These are phyloP conservation scores for Psilocybe tampanensis DNA, from an alignment of 768 basidiomycete genomes.

Conservation along the genomic window DNA sequence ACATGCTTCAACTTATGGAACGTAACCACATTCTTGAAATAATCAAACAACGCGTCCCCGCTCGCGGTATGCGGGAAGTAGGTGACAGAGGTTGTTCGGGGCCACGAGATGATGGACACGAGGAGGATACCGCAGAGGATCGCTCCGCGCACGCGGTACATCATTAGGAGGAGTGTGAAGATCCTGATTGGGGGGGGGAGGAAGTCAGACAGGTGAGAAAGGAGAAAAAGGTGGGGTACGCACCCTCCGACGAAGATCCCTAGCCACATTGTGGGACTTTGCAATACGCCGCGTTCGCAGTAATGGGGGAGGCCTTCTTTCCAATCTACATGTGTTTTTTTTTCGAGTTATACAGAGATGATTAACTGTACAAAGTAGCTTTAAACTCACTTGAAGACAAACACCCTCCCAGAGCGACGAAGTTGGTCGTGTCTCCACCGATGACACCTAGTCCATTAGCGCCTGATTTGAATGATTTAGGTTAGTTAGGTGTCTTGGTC, in stretches of 20 bases:
- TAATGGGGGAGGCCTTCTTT: conserved; percentile 50
- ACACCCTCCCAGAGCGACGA: conserved; percentile 82
- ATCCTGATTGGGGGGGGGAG: too few relatives aligned
- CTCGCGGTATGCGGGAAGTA: conserved; percentile 73
- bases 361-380: too few relatives aligned
- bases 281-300: conserved; percentile 67
- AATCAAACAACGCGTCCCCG: conserved; percentile 77
- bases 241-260: conserved; percentile 85
- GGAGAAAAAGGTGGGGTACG: conserved; percentile 18
- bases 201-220: conserved; percentile 2
- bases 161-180: conserved; percentile 76
- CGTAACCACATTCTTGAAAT: conserved; percentile 83
- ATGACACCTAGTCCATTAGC: conserved; percentile 72
- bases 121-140: conserved; percentile 84
- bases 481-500: too few relatives aligned
- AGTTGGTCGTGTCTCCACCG: conserved; percentile 69
- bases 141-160: conserved; percentile 83
- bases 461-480: conserved; percentile 48
- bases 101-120: conserved; percentile 88
- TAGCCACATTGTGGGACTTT: conserved; percentile 83
- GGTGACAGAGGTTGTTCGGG: conserved; percentile 78
- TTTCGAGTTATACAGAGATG: too few relatives aligned
- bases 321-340: conserved; percentile 47
- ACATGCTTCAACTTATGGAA: conserved; percentile 65
- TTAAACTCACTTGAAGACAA: conserved; percentile 49